Conservation (phyloP, 208 protist species). For the Leishmania guyanensis region DNA sequence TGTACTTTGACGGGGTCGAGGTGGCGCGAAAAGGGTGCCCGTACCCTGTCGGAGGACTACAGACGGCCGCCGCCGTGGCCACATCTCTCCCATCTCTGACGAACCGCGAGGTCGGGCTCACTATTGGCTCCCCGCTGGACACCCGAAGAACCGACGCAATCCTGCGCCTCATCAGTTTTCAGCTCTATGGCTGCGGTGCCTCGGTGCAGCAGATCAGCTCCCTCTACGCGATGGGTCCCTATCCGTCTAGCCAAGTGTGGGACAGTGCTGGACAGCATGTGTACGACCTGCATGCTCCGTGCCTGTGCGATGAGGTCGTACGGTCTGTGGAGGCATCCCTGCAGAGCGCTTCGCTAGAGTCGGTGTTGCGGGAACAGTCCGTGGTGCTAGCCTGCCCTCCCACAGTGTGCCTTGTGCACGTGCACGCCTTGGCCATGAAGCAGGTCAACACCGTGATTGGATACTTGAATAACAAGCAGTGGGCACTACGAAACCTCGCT, state of each 20-base stretch:
- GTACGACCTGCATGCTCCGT: constrained; percentile 33
- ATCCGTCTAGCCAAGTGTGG: constrained; percentile 30
- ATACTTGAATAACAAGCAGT: constrained; percentile 52
- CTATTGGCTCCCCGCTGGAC: constrained; percentile 38
- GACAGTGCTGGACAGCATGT: constrained; percentile 23
- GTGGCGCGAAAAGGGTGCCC: constrained; percentile 26
- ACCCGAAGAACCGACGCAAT: constrained; percentile 20
- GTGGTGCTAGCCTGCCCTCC: constrained; percentile 29
- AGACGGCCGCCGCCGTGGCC: constrained; percentile 25
- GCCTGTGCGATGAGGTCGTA: constrained; percentile 39
- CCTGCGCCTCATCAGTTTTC: constrained; percentile 49
- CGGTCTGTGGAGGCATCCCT: constrained; percentile 32
- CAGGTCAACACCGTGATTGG: constrained; percentile 30
- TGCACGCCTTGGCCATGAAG: constrained; percentile 39
- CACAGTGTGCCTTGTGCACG: constrained; percentile 22
- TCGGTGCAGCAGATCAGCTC: constrained; percentile 33
- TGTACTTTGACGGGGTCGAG: constrained; percentile 52
- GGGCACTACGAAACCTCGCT: constrained; percentile 41
- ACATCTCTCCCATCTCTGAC: constrained; percentile 26
- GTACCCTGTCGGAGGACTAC: constrained; percentile 35
- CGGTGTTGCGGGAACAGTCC: constrained; percentile 22
- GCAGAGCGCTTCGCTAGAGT: constrained; percentile 15
- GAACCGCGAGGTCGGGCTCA: constrained; percentile 35
- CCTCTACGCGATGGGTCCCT: constrained; percentile 43
- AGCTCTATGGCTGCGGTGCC: constrained; percentile 46